Evolutionary conservation across 345 rosid genomes (phyloP), one percentile per base, ranked within the genome.

Genomic region (Citrus australasica): DNA sequence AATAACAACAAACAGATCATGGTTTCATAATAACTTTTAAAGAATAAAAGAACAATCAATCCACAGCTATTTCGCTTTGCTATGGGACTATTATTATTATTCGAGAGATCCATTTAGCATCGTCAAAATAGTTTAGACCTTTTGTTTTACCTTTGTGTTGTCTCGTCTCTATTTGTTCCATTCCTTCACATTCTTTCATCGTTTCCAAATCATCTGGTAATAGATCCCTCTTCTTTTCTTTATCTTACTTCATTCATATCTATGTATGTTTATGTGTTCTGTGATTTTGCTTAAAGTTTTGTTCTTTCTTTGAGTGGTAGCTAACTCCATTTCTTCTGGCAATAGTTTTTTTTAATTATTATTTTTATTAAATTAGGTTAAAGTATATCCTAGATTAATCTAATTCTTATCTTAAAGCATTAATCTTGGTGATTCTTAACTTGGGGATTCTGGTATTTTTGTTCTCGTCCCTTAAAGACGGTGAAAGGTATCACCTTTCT

Each of bases 1-100:
- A 75, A 65, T 65, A 75, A 75, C 78, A 46, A 28, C 63, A 48
- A 51, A 51, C 5, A 61, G 66, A 48, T 65, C 78, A 17, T 42
- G 28, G 25, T 67, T 42, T 74, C 33, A 30, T 62, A 46, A 42
- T 5, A 8, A 32, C 2, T 48, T 48, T 27, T 11, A 76, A 21
- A 24, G 7, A 33, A 17, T 4, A 59, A 67, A 37, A 32, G 38
- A 32, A 48, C 22, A 32, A 2, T 22, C 51, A 13, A 46, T 46
- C 51, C 51, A 46, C 51, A 33, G 71, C 64, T 67, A 21, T 67
- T 66, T 17, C 22, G 58, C 6, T 53, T 19, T 67, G 55, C 32
- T 67, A 35, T 55, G 27, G 56, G 73, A 67, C 2, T 53, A 17
- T 55, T 56, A 27, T 53, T 53, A 53, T 67, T 56, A 68, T 37